These are phyloP conservation scores for Calocybe indica DNA, from an alignment of 768 basidiomycete genomes.

Conservation along the genomic window DNA sequence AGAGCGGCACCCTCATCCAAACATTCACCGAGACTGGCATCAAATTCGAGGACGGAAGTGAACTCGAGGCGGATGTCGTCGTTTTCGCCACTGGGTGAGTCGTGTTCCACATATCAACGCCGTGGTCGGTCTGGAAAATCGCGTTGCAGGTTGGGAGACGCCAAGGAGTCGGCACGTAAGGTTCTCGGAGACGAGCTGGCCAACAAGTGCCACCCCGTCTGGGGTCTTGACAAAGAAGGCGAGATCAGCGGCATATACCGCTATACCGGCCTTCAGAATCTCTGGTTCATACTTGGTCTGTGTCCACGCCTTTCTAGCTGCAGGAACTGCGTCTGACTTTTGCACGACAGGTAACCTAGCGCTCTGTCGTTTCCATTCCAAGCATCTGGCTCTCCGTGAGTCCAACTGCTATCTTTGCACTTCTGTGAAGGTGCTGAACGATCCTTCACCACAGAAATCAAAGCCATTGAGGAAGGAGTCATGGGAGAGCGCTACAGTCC, in stretches of 20 bases:
- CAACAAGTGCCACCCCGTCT: slow-evolving; percentile 39
- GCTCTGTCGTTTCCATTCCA: slow-evolving; percentile 61
- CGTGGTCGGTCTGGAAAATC: not conserved
- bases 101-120: not conserved
- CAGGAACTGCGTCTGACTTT: not conserved
- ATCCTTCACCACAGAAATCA: slow-evolving; percentile 47
- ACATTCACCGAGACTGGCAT: slow-evolving; percentile 38
- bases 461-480: slow-evolving; percentile 53
- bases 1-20: slow-evolving; percentile 48
- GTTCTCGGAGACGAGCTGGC: slow-evolving; percentile 45
- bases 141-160: slow-evolving; percentile 38
- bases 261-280: slow-evolving; percentile 42
- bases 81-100: slow-evolving; percentile 54
- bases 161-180: slow-evolving; percentile 28
- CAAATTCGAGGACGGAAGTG: slow-evolving; percentile 42
- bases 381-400: slow-evolving; percentile 62
- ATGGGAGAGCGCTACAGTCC: not conserved
- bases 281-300: slow-evolving; percentile 59
- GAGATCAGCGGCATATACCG: slow-evolving; percentile 47
- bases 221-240: slow-evolving; percentile 64
- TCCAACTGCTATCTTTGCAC: slow-evolving; percentile 7
- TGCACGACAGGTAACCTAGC: slow-evolving; percentile 44
- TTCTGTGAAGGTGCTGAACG: not conserved
- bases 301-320: not conserved
- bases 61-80: slow-evolving; percentile 47